phyloP scores from a whole-genome alignment of 106 monocot genomes.

The Dactylorhiza incarnata region DNA sequence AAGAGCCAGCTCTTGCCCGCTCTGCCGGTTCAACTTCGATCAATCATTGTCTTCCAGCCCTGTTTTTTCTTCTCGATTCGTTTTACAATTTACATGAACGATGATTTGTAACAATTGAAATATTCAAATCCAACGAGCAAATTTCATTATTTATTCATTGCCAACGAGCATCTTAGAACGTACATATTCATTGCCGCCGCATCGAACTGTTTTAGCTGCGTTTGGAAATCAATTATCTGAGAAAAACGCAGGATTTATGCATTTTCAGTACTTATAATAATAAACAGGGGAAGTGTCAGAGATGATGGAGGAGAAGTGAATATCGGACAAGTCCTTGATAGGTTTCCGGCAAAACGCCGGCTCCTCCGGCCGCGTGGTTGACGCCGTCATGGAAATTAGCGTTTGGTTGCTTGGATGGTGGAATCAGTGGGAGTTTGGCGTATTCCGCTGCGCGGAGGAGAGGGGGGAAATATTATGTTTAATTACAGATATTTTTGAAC shows the following conservation, averaged over 20 bases:
- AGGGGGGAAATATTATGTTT: background rate
- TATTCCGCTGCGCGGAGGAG: conserved; percentile 11
- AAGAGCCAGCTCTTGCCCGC: too few species aligned
- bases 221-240: conserved; percentile 12
- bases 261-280: background rate
- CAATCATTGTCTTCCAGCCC: too few species aligned
- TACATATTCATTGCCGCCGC: too few species aligned
- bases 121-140: too few species aligned
- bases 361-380: conserved; percentile 30
- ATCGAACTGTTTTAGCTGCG: conserved; percentile 19
- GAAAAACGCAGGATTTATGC: background rate
- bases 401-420: conserved; percentile 25
- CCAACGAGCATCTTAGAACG: too few species aligned
- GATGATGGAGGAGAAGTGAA: background rate
- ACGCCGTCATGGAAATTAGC: conserved; percentile 17
- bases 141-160: too few species aligned
- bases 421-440: conserved; percentile 23
- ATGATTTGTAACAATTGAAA: too few species aligned
- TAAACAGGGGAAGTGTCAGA: background rate
- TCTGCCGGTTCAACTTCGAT: too few species aligned
- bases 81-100: too few species aligned
- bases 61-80: too few species aligned
- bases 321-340: conserved; percentile 16
- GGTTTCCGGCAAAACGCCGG: conserved; percentile 30
- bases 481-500: background rate